Percentiles rank a stretch among this genome's conserved stretches.
These are phyloP conservation scores for Fusarium sp. DNA, from an alignment of 2,329 filamentous ascomycete genomes.

Conservation along the genomic window DNA sequence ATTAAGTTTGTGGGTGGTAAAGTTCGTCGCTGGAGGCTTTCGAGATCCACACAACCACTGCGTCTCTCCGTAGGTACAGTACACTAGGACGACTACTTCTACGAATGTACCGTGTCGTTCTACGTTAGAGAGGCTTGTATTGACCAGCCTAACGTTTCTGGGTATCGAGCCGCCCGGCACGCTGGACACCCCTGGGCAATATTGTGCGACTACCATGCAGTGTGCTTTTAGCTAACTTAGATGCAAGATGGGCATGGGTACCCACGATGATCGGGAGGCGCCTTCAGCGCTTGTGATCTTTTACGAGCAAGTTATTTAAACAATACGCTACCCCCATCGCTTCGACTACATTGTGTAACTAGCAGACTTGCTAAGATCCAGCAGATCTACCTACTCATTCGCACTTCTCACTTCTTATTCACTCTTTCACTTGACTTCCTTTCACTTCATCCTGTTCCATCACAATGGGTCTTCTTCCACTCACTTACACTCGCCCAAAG, in stretches of 20 bases:
- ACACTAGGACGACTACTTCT: conserved; percentile 2
- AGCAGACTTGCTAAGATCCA: not conserved
- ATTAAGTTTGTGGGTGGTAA: conserved; percentile 16
- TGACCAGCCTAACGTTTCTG: conserved; percentile 17
- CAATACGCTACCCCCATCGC: conserved; percentile 15
- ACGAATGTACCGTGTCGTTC: conserved; percentile 15
- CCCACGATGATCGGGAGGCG: conserved; percentile 22
- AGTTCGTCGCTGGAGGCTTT: conserved; percentile 30
- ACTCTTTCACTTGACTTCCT: conserved; percentile 8
- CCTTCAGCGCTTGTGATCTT: conserved; percentile 22
- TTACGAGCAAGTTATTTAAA: conserved; percentile 40
- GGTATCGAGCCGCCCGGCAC: conserved; percentile 17
- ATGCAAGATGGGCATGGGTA: conserved; percentile 9
- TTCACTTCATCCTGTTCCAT: not conserved
- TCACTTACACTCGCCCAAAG: conserved; percentile 62
- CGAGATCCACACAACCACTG: conserved; percentile 11
- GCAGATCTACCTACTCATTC: not conserved
- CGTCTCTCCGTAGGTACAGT: conserved; percentile 24
- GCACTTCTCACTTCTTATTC: not conserved
- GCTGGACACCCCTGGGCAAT: conserved; percentile 11
- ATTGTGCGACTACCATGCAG: conserved; percentile 3
- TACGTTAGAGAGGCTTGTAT: conserved; percentile 21
- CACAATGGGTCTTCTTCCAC: conserved; percentile 53
- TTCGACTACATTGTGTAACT: not conserved
- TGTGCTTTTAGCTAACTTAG: conserved; percentile 8